Evolutionary conservation across 768 basidiomycete genomes (phyloP), one percentile per base, ranked within the genome.

Genomic region (Pleurotus eryngii): DNA sequence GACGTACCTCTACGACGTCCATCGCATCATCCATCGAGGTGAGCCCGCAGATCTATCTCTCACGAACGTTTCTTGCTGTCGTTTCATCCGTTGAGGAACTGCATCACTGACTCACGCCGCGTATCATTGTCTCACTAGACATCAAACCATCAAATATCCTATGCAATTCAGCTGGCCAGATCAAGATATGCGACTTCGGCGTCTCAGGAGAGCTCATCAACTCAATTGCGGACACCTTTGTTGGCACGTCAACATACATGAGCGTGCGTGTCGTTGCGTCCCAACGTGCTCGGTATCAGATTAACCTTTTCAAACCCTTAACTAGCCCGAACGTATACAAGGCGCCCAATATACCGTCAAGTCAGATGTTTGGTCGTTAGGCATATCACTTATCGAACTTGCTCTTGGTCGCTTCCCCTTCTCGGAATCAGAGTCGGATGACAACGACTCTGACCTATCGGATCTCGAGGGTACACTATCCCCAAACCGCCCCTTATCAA

Each of bases 111-210:
- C 14, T 45, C 42, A 22, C 42, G 42, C n/a, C 42, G 42, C 42
- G n/a, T 45, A 8, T 49, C 51, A 60, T 59, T 60, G 61, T 64
- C 62, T 64, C 67, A 60, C 69, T 60, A 98, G 97, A 98, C 69
- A 98, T 99, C 81, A 99, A 99, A 73, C 97, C 97, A 26, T 97
- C 95, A 11, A 99, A 99, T 67, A 97, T 99, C 61, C 79, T 98
- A 46, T 93, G 81, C 74, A 98, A 98, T 68, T 97, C 96, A 5
- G 77, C 80, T 48, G 97, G 97, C 27, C 87, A 97, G 64, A 95
- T 98, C 81, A 99, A 99, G 77, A 95, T 99, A 55, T 98, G 96
- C 67, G 97, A 99, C 72, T 99, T 98, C 70, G 97, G 97, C 39
- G 97, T 99, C 5, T 98, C 95, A 1, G 97, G 97, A 35, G 97